A percentile compares a stretch with the other conserved stretches of the same genome.
These are phyloP conservation scores for Suillus placidus DNA, from an alignment of 768 basidiomycete genomes.

Conservation along the genomic window DNA sequence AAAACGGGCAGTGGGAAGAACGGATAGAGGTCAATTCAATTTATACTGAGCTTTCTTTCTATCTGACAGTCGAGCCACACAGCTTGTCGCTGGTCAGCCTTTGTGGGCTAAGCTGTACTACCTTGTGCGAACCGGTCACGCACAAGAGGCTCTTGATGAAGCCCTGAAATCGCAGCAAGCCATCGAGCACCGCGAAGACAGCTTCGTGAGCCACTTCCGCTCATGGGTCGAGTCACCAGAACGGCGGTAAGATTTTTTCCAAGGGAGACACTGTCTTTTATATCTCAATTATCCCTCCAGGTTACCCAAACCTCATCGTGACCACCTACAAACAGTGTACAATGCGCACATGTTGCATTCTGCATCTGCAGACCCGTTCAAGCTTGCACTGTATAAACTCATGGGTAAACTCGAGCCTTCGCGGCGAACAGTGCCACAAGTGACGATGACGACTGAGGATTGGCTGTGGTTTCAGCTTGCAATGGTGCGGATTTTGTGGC, in stretches of 20 bases:
- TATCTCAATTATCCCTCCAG: constrained; percentile 36
- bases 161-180: constrained; percentile 69
- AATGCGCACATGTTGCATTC: constrained; percentile 91
- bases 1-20: constrained; percentile 82
- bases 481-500: constrained; percentile 51
- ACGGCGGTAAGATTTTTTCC: constrained; percentile 54
- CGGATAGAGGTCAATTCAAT: constrained; percentile 71
- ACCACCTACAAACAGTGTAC: constrained; percentile 79
- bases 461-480: constrained; percentile 98
- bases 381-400: constrained; percentile 93
- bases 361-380: constrained; percentile 90
- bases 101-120: constrained; percentile 96
- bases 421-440: constrained; percentile 75
- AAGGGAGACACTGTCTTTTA: neutral
- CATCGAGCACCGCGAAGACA: constrained; percentile 76
- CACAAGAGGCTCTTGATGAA: constrained; percentile 78
- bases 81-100: constrained; percentile 86
- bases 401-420: constrained; percentile 90
- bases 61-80: constrained; percentile 11
- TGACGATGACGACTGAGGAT: constrained; percentile 93
- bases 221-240: constrained; percentile 84
- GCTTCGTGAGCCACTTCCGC: constrained; percentile 81
- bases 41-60: neutral
- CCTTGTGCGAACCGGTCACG: constrained; percentile 84
- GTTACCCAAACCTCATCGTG: constrained; percentile 71